Evolutionary conservation across 305 asterid species (phyloP).

Genomic region (Fraxinus angustifolia): DNA sequence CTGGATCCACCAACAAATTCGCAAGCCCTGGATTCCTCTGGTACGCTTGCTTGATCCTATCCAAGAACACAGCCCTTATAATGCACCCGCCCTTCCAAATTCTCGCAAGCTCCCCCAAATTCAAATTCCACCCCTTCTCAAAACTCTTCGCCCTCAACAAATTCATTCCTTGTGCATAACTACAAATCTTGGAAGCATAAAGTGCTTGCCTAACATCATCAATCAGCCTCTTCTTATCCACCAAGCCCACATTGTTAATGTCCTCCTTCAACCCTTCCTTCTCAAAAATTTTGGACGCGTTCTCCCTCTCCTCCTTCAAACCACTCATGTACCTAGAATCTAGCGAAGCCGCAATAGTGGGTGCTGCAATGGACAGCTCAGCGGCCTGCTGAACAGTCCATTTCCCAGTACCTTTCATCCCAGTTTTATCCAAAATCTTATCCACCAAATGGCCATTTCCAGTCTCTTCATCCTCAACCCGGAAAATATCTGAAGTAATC

Average conservation of each 20-base stretch:
- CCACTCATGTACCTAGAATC: slow-evolving; percentile 81
- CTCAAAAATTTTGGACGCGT: slow-evolving; percentile 50
- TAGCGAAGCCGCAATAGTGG: slow-evolving; percentile 80
- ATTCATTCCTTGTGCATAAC: slow-evolving; percentile 95
- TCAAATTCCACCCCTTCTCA: slow-evolving; percentile 86
- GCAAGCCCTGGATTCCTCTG: slow-evolving; percentile 66
- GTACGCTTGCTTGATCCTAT: slow-evolving; percentile 82
- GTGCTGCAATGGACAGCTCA: slow-evolving; percentile 83
- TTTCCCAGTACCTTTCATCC: slow-evolving; percentile 93
- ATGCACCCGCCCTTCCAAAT: slow-evolving; percentile 98
- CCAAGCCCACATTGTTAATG: slow-evolving; percentile 24
- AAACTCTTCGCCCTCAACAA: slow-evolving; percentile 73
- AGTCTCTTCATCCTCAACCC: slow-evolving; percentile 49
- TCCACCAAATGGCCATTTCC: slow-evolving; percentile 69
- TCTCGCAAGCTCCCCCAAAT: slow-evolving; percentile 78
- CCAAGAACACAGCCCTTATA: slow-evolving; percentile 86
- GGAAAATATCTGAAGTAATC: slow-evolving; percentile 72
- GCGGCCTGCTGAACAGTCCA: slow-evolving; percentile 99
- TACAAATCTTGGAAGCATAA: slow-evolving; percentile 86
- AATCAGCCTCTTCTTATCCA: slow-evolving; percentile 67
- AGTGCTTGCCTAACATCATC: slow-evolving; percentile 92
- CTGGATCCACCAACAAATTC: slow-evolving; percentile 81
- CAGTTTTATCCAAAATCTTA: slow-evolving; percentile 83
- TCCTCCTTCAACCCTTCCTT: slow-evolving; percentile 61
- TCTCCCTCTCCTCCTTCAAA: slow-evolving; percentile 71